Percentiles rank a stretch among this genome's conserved stretches.
Evolutionary conservation across 208 protist species (phyloP).

Genomic region (Phytomonas sp.): DNA sequence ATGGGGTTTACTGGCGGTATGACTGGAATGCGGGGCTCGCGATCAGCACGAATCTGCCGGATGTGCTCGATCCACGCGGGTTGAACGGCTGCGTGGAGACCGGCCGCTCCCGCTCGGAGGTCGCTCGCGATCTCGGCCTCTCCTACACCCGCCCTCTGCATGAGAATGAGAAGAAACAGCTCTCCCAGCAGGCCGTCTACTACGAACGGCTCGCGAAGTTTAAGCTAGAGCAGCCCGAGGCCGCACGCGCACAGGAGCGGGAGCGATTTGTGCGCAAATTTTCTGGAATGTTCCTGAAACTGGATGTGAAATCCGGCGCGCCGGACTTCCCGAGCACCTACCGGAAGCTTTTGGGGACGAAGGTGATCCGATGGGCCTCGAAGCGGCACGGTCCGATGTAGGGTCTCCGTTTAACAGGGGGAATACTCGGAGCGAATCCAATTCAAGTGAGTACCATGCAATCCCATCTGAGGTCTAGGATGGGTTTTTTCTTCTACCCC

Average conservation of each 20-base stretch:
- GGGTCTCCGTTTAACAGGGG: not conserved
- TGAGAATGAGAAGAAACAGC: conserved; percentile 86
- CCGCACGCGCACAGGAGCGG: conserved; percentile 73
- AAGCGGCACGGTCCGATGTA: conserved; percentile 88
- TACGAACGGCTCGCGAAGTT: conserved; percentile 87
- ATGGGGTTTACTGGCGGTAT: conserved; percentile 83
- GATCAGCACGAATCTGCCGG: conserved; percentile 78
- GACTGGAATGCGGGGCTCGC: conserved; percentile 86
- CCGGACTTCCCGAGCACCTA: conserved; percentile 87
- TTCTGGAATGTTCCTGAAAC: conserved; percentile 85
- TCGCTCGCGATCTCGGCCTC: conserved; percentile 84
- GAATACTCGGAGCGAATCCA: no score
- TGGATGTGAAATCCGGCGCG: conserved; percentile 72
- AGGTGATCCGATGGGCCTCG: conserved; percentile 82
- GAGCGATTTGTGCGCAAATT: conserved; percentile 86
- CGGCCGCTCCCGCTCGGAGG: conserved; percentile 81
- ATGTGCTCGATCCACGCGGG: conserved; percentile 81
- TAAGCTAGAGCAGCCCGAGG: conserved; percentile 88
- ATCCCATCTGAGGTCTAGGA: not conserved
- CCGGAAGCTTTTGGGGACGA: conserved; percentile 72
- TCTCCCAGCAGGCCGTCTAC: conserved; percentile 82
- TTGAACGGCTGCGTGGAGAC: conserved; percentile 89
- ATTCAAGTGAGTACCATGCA: no score
- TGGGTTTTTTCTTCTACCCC: not conserved
- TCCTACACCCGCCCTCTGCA: conserved; percentile 84